Conservation (phyloP, 2,329 filamentous ascomycete species). For the Verticillium klebahnii region DNA sequence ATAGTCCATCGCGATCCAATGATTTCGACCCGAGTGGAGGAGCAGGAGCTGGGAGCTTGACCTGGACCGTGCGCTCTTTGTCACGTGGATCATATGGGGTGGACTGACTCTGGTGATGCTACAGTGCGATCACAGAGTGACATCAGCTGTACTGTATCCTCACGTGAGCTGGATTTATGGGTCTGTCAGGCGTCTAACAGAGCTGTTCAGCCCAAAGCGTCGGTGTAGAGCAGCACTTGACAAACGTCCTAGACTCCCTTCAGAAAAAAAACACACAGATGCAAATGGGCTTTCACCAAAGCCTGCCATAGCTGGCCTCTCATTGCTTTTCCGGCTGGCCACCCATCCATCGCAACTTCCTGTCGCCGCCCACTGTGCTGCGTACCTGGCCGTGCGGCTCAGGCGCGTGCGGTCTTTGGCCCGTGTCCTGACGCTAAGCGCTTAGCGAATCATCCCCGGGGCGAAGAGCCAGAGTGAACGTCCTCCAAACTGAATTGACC, state of each 20-base stretch:
- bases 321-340: background rate
- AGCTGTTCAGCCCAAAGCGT: background rate
- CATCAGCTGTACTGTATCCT: background rate
- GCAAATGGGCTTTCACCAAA: background rate
- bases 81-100: background rate
- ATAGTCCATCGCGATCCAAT: background rate
- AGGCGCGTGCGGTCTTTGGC: conserved; percentile 14
- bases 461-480: background rate
- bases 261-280: background rate
- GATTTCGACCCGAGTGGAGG: background rate
- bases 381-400: conserved; percentile 8
- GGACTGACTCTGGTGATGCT: background rate
- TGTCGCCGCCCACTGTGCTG: background rate
- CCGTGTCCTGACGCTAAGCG: conserved; percentile 17
- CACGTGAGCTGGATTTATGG: background rate
- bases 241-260: background rate
- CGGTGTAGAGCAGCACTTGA: background rate
- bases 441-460: conserved; percentile 15
- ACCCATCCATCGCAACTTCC: background rate
- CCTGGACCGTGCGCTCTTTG: background rate
- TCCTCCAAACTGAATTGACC: background rate
- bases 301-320: background rate
- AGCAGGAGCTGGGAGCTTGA: background rate
- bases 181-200: background rate
- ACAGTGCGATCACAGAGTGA: background rate